Conservation (phyloP, 2,329 filamentous ascomycete species). For the Xylariaceae sp. region DNA sequence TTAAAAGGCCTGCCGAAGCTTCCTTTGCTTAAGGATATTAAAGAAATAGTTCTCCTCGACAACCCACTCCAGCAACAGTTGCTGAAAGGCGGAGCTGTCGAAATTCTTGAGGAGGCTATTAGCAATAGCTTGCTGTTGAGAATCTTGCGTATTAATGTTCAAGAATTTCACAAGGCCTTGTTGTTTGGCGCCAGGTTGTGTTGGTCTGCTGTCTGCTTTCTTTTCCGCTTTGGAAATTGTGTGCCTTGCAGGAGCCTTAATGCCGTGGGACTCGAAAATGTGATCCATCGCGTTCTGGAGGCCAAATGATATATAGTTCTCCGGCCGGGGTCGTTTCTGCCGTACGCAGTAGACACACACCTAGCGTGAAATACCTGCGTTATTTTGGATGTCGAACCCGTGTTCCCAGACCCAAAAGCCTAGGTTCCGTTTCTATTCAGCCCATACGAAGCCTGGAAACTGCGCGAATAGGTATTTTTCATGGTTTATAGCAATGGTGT, state of each 20-base stretch:
- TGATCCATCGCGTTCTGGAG: background rate
- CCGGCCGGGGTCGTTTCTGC: background rate
- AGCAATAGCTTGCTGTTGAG: background rate
- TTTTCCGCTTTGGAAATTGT: background rate
- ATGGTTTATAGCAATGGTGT: too few relatives aligned
- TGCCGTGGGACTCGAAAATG: background rate
- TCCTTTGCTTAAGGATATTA: background rate
- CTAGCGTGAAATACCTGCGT: background rate
- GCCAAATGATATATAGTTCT: background rate
- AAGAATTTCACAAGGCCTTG: too few relatives aligned
- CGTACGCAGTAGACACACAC: background rate
- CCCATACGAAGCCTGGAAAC: background rate
- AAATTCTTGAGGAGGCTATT: background rate
- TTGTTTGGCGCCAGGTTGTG: background rate
- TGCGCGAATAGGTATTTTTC: background rate
- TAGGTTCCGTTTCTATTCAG: background rate
- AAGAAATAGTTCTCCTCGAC: background rate
- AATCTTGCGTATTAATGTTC: too few relatives aligned
- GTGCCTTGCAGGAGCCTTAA: background rate
- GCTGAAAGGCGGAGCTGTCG: background rate
- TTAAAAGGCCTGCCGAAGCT: background rate
- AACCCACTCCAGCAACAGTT: background rate
- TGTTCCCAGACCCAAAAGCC: background rate
- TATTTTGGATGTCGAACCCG: background rate
- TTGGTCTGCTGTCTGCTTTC: background rate